Percentiles rank a stretch among this genome's conserved stretches.
These are phyloP conservation scores for Taphrina confusa DNA, from an alignment of 1,139 yeast species.

Conservation along the genomic window DNA sequence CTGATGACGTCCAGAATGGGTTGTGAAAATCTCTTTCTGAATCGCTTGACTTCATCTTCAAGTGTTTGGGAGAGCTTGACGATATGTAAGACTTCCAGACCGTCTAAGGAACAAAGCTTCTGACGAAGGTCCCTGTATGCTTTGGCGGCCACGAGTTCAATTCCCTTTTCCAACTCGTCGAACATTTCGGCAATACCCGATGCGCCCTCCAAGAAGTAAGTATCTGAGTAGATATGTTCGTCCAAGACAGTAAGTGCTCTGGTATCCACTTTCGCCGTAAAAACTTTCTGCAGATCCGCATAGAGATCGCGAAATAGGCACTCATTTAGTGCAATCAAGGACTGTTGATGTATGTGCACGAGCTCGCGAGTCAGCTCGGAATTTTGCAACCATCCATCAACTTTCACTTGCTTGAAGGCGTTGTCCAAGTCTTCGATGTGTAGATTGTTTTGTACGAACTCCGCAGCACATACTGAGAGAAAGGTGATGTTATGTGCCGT, in stretches of 20 bases:
- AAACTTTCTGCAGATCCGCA: slow-evolving; percentile 15
- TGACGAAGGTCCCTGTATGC: slow-evolving; percentile 7
- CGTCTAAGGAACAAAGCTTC: slow-evolving; percentile 1
- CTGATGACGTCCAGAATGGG: slow-evolving; percentile 18
- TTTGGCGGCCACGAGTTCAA: not conserved
- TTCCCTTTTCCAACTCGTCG: slow-evolving; percentile 9
- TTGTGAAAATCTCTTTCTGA: not conserved
- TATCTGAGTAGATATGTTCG: slow-evolving; percentile 34
- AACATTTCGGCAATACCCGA: slow-evolving; percentile 9
- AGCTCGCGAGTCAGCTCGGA: not conserved
- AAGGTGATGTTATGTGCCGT: not conserved
- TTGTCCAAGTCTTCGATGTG: slow-evolving; percentile 21
- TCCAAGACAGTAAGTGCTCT: slow-evolving; percentile 43
- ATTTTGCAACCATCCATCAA: not conserved
- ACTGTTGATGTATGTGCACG: not conserved
- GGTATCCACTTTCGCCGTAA: slow-evolving; percentile 7
- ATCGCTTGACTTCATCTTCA: not conserved
- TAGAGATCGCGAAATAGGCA: slow-evolving; percentile 25
- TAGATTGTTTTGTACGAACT: slow-evolving; percentile 6
- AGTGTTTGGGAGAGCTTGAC: slow-evolving; percentile 7
- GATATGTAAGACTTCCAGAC: slow-evolving; percentile 24
- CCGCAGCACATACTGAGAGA: slow-evolving; percentile 1
- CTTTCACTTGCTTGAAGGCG: slow-evolving; percentile 7
- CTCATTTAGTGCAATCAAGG: slow-evolving; percentile 17
- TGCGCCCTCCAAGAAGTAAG: slow-evolving; percentile 34